Percentiles rank a stretch among this genome's conserved stretches.
Evolutionary conservation across 2,329 filamentous ascomycete species (phyloP).

Genomic region (Ilyonectria destructans): DNA sequence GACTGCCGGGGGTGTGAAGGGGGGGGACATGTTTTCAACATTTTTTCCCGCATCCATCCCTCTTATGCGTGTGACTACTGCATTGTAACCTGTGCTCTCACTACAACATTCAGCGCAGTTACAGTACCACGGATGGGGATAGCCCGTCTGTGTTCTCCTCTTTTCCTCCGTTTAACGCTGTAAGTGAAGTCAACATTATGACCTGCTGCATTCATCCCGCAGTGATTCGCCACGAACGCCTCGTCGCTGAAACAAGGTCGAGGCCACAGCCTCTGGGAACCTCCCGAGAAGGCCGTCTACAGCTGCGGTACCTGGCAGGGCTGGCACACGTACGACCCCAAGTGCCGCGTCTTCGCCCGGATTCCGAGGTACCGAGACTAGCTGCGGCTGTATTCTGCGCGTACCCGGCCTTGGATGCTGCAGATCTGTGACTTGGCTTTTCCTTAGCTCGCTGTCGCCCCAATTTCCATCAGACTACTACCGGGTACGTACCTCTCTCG

Average conservation of each 20-base stretch:
- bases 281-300: slow-evolving; percentile 17
- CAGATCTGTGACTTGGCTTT: slow-evolving; percentile 50
- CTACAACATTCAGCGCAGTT: no score
- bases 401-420: slow-evolving; percentile 29
- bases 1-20: slow-evolving; percentile 3
- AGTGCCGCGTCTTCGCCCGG: not conserved
- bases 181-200: not conserved
- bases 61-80: not conserved
- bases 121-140: no score
- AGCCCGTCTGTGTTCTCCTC: not conserved
- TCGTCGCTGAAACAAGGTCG: slow-evolving; percentile 44
- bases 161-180: not conserved
- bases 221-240: slow-evolving; percentile 39
- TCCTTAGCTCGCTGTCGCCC: slow-evolving; percentile 41
- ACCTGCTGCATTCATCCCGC: slow-evolving; percentile 23
- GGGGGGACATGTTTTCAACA: not conserved
- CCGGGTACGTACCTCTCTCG: slow-evolving; percentile 16
- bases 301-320: slow-evolving; percentile 5
- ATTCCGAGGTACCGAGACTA: not conserved
- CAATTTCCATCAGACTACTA: slow-evolving; percentile 24
- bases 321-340: slow-evolving; percentile 15
- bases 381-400: slow-evolving; percentile 30
- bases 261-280: slow-evolving; percentile 23
- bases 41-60: not conserved
- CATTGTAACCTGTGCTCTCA: not conserved